Evolutionary conservation across 441 rosid genomes (phyloP).

Genomic region (Populus hybrid): DNA sequence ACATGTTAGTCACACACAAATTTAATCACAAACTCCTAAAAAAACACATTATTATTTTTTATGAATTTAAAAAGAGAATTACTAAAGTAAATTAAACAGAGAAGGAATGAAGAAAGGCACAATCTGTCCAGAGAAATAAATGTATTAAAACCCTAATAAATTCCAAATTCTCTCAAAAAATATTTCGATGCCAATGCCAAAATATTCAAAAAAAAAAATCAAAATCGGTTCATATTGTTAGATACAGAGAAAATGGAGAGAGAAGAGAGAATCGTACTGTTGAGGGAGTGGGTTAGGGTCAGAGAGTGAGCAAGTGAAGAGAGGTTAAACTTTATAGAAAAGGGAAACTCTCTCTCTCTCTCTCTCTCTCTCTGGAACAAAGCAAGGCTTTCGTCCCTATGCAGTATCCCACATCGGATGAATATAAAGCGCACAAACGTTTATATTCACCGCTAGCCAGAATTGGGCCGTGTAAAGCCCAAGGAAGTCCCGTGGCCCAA

Average conservation of each 20-base stretch:
- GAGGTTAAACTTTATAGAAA: not conserved
- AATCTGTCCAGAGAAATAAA: not conserved
- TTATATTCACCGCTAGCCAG: not conserved
- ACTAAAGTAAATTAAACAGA: not conserved
- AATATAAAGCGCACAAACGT: not conserved
- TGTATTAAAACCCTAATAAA: not conserved
- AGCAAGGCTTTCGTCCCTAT: not conserved
- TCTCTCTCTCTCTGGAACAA: too few species aligned
- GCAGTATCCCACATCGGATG: not conserved
- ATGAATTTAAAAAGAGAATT: not conserved
- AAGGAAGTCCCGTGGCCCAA: conserved; percentile 25
- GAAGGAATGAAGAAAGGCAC: not conserved
- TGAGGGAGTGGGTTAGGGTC: not conserved
- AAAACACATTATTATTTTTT: not conserved
- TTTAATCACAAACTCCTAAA: not conserved
- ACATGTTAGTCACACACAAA: not conserved
- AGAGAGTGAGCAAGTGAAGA: not conserved
- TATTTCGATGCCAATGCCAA: not conserved
- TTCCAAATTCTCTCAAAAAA: not conserved
- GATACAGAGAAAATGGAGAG: not conserved
- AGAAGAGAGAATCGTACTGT: not conserved
- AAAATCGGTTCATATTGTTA: not conserved
- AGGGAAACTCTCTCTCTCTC: not conserved
- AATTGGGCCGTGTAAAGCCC: not conserved
- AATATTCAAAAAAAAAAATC: not conserved